Evolutionary conservation across 345 rosid genomes (phyloP).

Genomic region (Conringia planisiliqua): DNA sequence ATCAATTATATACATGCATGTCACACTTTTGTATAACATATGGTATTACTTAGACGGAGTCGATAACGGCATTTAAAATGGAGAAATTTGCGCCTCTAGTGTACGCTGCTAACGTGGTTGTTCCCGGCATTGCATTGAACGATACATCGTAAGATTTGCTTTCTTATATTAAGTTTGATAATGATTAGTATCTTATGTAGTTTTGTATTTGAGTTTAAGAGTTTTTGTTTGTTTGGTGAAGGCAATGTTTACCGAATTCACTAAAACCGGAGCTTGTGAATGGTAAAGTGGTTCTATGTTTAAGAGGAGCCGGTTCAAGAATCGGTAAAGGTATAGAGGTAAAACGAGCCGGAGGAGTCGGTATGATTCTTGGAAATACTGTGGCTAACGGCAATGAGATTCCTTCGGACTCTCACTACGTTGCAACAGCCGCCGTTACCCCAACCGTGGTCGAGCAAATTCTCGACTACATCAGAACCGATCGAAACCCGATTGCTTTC

Average conservation of each 20-base stretch:
- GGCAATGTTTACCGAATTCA: constrained; percentile 71
- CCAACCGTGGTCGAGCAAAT: constrained; percentile 35
- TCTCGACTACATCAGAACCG: constrained; percentile 55
- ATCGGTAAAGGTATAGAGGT: constrained; percentile 68
- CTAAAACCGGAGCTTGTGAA: constrained; percentile 51
- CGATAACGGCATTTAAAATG: constrained; percentile 48
- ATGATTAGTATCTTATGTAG: not conserved
- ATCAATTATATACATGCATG: not conserved
- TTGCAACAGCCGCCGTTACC: constrained; percentile 52
- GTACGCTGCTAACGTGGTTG: constrained; percentile 54
- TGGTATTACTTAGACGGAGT: constrained; percentile 49
- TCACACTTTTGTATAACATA: constrained; percentile 9
- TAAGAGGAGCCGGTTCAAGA: constrained; percentile 59
- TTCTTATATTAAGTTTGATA: not conserved
- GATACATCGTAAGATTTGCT: constrained; percentile 39
- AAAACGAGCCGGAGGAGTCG: constrained; percentile 78
- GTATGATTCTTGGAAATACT: constrained; percentile 60
- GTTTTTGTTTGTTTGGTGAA: constrained; percentile 15
- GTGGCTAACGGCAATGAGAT: constrained; percentile 33
- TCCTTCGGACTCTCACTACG: constrained; percentile 46
- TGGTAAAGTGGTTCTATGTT: constrained; percentile 83
- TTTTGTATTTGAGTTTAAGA: not conserved
- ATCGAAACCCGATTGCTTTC: constrained; percentile 48
- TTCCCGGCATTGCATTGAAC: constrained; percentile 40
- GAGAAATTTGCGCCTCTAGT: constrained; percentile 51